These are phyloP conservation scores for Ceratorhiza oryzae-sativae DNA, from an alignment of 1,284 basidiomycete species.

Conservation along the genomic window DNA sequence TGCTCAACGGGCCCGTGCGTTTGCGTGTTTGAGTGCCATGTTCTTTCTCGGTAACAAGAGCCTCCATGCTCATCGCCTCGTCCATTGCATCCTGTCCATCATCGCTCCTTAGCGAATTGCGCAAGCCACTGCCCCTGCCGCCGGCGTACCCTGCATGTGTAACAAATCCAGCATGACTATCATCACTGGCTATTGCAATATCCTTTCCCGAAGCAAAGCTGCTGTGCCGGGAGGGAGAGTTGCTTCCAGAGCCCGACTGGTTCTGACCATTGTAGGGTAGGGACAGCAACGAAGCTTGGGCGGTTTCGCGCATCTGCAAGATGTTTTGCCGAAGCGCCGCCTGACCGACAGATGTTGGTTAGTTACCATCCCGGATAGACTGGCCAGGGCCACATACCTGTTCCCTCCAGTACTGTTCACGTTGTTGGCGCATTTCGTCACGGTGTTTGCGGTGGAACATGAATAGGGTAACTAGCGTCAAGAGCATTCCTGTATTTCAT, in stretches of 20 bases:
- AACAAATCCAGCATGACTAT: constrained; percentile 35
- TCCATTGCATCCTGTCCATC: constrained; percentile 37
- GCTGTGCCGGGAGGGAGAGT: constrained; percentile 29
- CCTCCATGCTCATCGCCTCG: constrained; percentile 35
- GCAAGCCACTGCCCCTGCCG: constrained; percentile 28
- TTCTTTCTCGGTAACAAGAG: constrained; percentile 23
- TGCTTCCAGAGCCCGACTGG: constrained; percentile 25
- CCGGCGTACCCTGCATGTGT: constrained; percentile 38
- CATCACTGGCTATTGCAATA: constrained; percentile 12
- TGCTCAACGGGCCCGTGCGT: constrained; percentile 8
- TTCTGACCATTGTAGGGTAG: constrained; percentile 56
- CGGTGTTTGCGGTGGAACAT: constrained; percentile 73
- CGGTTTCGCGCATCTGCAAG: constrained; percentile 74
- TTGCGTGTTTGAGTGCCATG: neutral
- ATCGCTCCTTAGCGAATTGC: constrained; percentile 38
- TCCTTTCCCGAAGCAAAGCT: constrained; percentile 34
- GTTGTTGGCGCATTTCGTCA: constrained; percentile 77
- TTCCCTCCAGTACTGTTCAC: constrained; percentile 86
- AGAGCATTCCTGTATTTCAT: constrained; percentile 66
- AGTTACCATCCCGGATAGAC: neutral
- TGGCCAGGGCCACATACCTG: constrained; percentile 58
- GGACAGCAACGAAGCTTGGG: constrained; percentile 67
- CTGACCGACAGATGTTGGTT: constrained; percentile 50
- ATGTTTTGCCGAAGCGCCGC: constrained; percentile 80
- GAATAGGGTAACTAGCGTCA: constrained; percentile 71